Evolutionary conservation across 2,329 filamentous ascomycete genomes (phyloP).

Genomic region (Botrytis fabae): DNA sequence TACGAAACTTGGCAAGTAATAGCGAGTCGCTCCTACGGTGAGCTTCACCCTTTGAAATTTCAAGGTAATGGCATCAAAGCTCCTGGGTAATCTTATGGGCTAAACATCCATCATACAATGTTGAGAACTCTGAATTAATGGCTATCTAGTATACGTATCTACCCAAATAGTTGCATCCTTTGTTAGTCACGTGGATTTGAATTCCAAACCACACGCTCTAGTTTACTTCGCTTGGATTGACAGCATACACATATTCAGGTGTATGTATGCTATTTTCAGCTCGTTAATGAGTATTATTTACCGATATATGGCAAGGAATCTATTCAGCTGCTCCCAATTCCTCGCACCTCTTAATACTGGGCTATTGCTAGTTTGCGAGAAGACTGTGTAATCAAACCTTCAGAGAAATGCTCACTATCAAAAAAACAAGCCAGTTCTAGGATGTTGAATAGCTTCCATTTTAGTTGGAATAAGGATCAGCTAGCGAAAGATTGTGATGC

Average conservation of each 20-base stretch:
- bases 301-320: no score
- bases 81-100: neutral
- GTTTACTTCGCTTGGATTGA: neutral
- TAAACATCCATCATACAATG: neutral
- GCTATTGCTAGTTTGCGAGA: neutral
- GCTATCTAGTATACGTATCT: no score
- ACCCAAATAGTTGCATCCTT: neutral
- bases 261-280: no score
- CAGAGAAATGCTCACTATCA: neutral
- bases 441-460: neutral
- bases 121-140: no score
- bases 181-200: neutral
- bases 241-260: neutral
- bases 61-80: neutral
- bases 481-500: no score
- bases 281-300: no score
- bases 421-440: neutral
- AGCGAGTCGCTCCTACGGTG: no score
- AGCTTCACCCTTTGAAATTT: neutral
- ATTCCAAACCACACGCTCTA: neutral
- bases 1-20: no score
- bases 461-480: no score
- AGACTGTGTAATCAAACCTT: neutral
- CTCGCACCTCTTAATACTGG: no score
- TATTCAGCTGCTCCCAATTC: no score